Evolutionary conservation across 1,139 yeast genomes (phyloP).

Genomic region (Lodderomyces theae): DNA sequence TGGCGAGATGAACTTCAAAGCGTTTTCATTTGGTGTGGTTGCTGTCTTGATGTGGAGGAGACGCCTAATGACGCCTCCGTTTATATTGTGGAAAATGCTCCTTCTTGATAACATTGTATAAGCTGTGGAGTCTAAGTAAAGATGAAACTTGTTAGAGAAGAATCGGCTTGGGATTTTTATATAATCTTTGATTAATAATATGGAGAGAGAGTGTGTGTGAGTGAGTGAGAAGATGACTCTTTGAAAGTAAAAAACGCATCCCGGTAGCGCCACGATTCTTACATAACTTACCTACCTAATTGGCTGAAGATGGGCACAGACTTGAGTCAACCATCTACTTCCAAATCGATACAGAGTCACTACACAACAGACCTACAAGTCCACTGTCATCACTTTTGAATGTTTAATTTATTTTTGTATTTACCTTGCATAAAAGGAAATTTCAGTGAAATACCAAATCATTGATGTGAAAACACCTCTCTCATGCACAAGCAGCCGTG

Average conservation of each 20-base stretch:
- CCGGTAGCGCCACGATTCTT: neutral
- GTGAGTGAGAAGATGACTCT: neutral
- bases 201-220: no score
- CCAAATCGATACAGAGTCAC: no score
- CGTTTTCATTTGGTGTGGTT: conserved; percentile 88
- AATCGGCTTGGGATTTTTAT: no score
- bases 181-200: neutral
- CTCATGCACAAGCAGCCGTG: neutral
- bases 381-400: neutral
- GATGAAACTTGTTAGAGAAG: no score
- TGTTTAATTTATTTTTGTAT: no score
- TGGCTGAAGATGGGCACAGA: no score
- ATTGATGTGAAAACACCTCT: neutral
- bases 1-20: conserved; percentile 68
- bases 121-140: no score
- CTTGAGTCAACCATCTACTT: no score
- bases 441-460: neutral
- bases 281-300: neutral
- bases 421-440: neutral
- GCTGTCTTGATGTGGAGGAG: conserved; percentile 31
- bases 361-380: no score
- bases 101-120: conserved; percentile 3
- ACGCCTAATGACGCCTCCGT: neutral
- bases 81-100: neutral
- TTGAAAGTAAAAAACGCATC: neutral